These are phyloP conservation scores for Trematosphaeria pertusa DNA, from an alignment of 2,329 filamentous ascomycete species.

Conservation along the genomic window DNA sequence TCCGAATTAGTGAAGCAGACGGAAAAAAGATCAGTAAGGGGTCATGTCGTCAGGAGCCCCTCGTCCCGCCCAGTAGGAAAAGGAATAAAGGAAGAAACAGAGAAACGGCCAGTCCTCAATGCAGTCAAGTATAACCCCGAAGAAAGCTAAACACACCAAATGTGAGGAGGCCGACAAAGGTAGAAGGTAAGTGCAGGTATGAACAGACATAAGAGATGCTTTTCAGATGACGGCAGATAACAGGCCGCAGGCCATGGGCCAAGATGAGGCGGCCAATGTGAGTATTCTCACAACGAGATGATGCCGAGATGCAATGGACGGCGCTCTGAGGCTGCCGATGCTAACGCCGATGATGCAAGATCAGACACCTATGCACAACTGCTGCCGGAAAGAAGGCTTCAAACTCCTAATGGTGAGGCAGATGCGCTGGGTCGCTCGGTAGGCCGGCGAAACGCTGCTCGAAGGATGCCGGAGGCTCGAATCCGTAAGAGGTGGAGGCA, in stretches of 20 bases:
- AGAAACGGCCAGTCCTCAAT: conserved; percentile 17
- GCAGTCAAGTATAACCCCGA: conserved; percentile 19
- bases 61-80: conserved; percentile 31
- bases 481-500: conserved; percentile 46
- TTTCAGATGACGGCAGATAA: conserved; percentile 29
- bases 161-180: conserved; percentile 17
- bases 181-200: conserved; percentile 30
- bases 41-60: conserved; percentile 1
- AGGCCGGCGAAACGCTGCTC: conserved; percentile 47
- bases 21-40: conserved; percentile 13
- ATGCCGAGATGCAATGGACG: conserved; percentile 22
- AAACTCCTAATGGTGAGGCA: conserved; percentile 31
- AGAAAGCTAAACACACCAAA: conserved; percentile 23
- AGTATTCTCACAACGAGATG: conserved; percentile 25
- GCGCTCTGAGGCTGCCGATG: conserved; percentile 29
- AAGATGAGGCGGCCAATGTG: too few species aligned
- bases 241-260: conserved; percentile 26
- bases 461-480: conserved; percentile 47
- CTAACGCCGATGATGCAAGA: conserved; percentile 45
- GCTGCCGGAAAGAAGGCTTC: conserved; percentile 25
- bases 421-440: conserved; percentile 30
- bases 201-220: conserved; percentile 43
- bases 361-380: conserved; percentile 28
- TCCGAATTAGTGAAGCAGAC: conserved; percentile 34
- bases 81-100: conserved; percentile 13